phyloP scores from a whole-genome alignment of 768 basidiomycete genomes.

The Panellus pusillus region DNA sequence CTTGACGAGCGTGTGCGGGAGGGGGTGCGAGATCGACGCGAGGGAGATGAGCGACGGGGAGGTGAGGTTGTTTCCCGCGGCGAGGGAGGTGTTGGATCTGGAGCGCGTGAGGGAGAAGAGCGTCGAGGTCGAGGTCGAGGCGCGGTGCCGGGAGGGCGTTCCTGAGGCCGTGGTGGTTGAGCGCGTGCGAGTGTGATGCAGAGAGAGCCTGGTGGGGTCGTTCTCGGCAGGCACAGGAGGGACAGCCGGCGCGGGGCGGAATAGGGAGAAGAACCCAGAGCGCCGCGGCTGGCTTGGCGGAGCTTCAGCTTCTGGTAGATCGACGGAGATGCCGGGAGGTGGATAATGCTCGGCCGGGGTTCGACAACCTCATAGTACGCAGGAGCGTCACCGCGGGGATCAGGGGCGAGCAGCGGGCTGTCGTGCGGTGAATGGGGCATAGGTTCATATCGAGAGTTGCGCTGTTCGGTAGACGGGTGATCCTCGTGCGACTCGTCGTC shows the following conservation, averaged over 20 bases:
- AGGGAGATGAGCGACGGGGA: constrained; percentile 73
- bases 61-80: constrained; percentile 45
- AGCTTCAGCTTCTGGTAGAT: constrained; percentile 23
- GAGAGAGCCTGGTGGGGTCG: constrained; percentile 6
- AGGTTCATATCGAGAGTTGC: constrained; percentile 38
- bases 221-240: constrained; percentile 19
- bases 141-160: constrained; percentile 31
- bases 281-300: constrained; percentile 28
- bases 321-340: constrained; percentile 13
- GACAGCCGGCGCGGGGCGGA: constrained; percentile 29
- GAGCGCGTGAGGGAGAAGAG: constrained; percentile 54
- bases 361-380: constrained; percentile 62
- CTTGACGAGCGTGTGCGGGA: constrained; percentile 69
- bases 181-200: constrained; percentile 21
- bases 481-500: constrained; percentile 12
- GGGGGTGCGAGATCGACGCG: constrained; percentile 72
- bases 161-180: constrained; percentile 25
- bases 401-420: constrained; percentile 42
- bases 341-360: constrained; percentile 21
- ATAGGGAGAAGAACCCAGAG: constrained; percentile 48
- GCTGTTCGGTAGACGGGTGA: constrained; percentile 22
- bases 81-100: constrained; percentile 41
- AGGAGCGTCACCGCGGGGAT: constrained; percentile 64
- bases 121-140: constrained; percentile 39
- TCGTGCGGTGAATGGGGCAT: constrained; percentile 41